phyloP scores from a whole-genome alignment of 441 rosid genomes.

The Jatropha podagrica region DNA sequence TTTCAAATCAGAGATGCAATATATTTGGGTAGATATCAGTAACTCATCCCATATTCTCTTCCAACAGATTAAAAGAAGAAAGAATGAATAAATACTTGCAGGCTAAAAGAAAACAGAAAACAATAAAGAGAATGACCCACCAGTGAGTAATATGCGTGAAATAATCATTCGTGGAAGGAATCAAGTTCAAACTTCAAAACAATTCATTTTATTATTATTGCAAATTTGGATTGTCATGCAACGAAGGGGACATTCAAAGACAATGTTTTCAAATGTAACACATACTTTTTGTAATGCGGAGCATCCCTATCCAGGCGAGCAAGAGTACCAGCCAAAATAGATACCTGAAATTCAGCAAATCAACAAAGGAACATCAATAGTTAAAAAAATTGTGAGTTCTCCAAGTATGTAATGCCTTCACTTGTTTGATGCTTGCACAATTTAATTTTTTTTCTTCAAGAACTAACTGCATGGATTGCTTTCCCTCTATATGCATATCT shows the following conservation, averaged over 20 bases:
- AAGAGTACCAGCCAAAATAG: slow-evolving; percentile 95
- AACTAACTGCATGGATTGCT: neutral
- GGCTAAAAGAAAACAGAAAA: neutral
- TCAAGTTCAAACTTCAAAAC: neutral
- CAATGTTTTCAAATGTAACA: slow-evolving; percentile 10
- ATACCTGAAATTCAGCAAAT: slow-evolving; percentile 53
- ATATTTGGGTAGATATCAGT: neutral
- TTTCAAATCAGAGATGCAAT: neutral
- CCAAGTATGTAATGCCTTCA: neutral
- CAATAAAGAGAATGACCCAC: neutral
- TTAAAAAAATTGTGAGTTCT: neutral
- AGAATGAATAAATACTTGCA: neutral
- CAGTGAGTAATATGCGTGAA: neutral
- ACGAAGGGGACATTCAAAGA: neutral
- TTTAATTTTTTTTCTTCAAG: neutral
- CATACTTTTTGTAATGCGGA: slow-evolving; percentile 84
- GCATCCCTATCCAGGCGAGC: slow-evolving; percentile 99
- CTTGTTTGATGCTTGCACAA: neutral
- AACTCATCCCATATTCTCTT: neutral
- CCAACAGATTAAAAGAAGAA: neutral
- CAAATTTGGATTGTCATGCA: neutral
- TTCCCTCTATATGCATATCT: neutral
- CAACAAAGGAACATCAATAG: neutral
- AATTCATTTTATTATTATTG: neutral
- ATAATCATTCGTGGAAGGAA: neutral